Conservation (phyloP, 805 yeast species). For the Ogataea zsoltii region DNA sequence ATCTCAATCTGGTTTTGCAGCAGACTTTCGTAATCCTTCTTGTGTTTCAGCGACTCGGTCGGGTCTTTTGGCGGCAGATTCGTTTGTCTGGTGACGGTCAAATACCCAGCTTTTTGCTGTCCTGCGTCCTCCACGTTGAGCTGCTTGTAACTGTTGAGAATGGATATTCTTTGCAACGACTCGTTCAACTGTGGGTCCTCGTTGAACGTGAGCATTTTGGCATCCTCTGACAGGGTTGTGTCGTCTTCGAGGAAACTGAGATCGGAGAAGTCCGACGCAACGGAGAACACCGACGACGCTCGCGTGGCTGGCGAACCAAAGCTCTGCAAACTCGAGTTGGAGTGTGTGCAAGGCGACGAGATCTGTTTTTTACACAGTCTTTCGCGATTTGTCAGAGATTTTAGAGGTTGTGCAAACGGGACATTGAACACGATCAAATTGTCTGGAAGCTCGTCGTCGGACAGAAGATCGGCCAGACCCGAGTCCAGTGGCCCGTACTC, state of each 20-base stretch:
- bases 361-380: slow-evolving; percentile 27
- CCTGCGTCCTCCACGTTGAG: slow-evolving; percentile 7
- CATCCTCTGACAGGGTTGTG: slow-evolving; percentile 35
- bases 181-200: slow-evolving; percentile 38
- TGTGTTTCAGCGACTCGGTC: slow-evolving; percentile 54
- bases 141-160: slow-evolving; percentile 27
- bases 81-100: slow-evolving; percentile 58
- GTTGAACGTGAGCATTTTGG: slow-evolving; percentile 35
- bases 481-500: slow-evolving; percentile 16
- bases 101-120: slow-evolving; percentile 24
- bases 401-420: slow-evolving; percentile 59
- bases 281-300: slow-evolving; percentile 47
- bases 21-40: slow-evolving; percentile 49
- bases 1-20: slow-evolving; percentile 41
- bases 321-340: slow-evolving; percentile 18
- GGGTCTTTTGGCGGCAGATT: slow-evolving; percentile 66
- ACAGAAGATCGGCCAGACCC: slow-evolving; percentile 36
- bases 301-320: slow-evolving; percentile 40
- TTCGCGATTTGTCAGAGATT: slow-evolving; percentile 39
- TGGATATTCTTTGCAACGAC: slow-evolving; percentile 36
- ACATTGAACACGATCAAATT: slow-evolving; percentile 60
- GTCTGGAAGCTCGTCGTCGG: slow-evolving; percentile 56
- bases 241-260: slow-evolving; percentile 24
- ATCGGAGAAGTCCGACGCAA: slow-evolving; percentile 32
- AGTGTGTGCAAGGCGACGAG: neutral